A percentile compares a stretch with the other conserved stretches of the same genome.
Evolutionary conservation across 2,329 filamentous ascomycete genomes (phyloP).

Genomic region (Nemania serpens): DNA sequence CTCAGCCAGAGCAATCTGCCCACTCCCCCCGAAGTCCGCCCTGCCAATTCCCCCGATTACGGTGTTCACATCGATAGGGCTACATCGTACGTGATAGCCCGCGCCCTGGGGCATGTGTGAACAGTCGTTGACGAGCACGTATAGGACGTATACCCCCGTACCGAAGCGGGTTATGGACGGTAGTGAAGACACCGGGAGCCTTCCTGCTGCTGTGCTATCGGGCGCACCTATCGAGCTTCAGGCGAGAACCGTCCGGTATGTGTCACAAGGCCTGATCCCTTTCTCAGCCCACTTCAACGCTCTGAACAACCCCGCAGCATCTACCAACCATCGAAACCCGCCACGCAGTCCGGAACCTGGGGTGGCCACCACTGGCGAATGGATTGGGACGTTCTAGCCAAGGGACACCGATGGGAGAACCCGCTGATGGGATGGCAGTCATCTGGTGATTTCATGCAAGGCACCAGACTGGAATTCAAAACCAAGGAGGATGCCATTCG

Average conservation of each 20-base stretch:
- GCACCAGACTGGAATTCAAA: constrained; percentile 87
- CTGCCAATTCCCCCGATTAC: constrained; percentile 78
- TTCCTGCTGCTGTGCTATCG: constrained; percentile 85
- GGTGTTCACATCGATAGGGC: constrained; percentile 81
- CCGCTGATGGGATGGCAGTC: constrained; percentile 98
- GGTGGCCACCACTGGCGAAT: constrained; percentile 87
- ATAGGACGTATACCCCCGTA: constrained; percentile 85
- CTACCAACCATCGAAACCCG: constrained; percentile 89
- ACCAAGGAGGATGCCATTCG: constrained; percentile 91
- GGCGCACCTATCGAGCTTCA: constrained; percentile 94
- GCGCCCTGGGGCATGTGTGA: background rate
- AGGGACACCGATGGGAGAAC: constrained; percentile 98
- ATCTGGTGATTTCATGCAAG: constrained; percentile 92
- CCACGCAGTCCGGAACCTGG: constrained; percentile 93
- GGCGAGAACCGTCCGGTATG: constrained; percentile 89
- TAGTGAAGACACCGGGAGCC: constrained; percentile 74
- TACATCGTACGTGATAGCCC: constrained; percentile 71
- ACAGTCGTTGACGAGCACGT: constrained; percentile 9
- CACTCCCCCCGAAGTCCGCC: constrained; percentile 42
- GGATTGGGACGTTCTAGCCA: constrained; percentile 94
- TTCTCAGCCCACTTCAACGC: background rate
- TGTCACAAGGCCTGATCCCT: background rate
- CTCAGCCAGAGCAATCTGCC: constrained; percentile 44
- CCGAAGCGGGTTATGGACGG: constrained; percentile 90
- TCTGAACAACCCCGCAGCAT: constrained; percentile 63